Percentiles rank a stretch among this genome's conserved stretches.
Evolutionary conservation across 345 rosid genomes (phyloP).

Genomic region (Mercurialis annua): DNA sequence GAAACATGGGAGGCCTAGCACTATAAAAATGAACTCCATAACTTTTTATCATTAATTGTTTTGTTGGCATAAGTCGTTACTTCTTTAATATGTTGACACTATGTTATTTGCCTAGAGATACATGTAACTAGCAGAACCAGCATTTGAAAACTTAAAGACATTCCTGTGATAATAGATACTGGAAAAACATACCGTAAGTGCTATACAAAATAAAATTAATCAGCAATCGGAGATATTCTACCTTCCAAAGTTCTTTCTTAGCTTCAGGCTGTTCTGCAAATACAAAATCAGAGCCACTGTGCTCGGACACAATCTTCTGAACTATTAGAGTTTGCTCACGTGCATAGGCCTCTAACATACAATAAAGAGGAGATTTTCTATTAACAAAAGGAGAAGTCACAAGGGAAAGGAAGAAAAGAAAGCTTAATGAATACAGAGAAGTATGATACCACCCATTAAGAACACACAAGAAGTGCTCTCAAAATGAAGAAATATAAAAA

Average conservation of each 20-base stretch:
- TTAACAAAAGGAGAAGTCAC: not conserved
- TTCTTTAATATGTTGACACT: not conserved
- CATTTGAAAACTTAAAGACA: not conserved
- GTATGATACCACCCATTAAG: not conserved
- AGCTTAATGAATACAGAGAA: not conserved
- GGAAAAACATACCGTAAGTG: not conserved
- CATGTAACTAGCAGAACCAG: not conserved
- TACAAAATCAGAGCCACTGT: constrained; percentile 80
- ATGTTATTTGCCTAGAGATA: not conserved
- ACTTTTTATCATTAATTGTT: not conserved
- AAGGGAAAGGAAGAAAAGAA: not conserved
- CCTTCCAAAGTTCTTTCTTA: constrained; percentile 93
- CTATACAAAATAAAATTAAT: constrained; percentile 13
- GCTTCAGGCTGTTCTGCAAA: constrained; percentile 82
- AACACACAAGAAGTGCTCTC: not conserved
- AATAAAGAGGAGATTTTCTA: constrained; percentile 3
- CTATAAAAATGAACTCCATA: too few relatives aligned
- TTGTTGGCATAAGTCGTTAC: not conserved
- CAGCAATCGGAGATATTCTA: constrained; percentile 13
- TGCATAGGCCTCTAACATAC: constrained; percentile 66
- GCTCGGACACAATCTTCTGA: constrained; percentile 76
- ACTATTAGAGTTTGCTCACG: constrained; percentile 77
- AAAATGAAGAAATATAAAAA: not conserved
- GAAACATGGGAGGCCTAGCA: too few relatives aligned
- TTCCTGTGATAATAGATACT: not conserved